Evolutionary conservation across 2,329 filamentous ascomycete species (phyloP).

Genomic region (Dothidotthia symphoricarpi): DNA sequence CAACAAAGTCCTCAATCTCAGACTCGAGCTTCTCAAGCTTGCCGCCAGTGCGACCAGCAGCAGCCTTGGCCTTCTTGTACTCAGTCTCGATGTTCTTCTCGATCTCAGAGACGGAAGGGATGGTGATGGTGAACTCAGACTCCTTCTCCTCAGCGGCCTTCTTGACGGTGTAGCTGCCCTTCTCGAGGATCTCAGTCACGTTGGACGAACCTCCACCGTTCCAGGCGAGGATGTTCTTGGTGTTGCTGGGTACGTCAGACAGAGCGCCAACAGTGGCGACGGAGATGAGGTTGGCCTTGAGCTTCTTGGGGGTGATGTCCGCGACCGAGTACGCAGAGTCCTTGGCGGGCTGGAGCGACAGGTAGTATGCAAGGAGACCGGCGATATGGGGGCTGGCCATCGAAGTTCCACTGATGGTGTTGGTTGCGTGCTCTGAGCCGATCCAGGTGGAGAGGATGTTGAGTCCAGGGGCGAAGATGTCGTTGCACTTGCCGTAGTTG

Average conservation of each 20-base stretch:
- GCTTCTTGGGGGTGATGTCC: constrained; percentile 85
- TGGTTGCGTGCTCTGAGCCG: constrained; percentile 90
- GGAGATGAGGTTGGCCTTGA: constrained; percentile 84
- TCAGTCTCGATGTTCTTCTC: constrained; percentile 39
- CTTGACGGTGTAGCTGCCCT: constrained; percentile 65
- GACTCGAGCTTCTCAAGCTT: constrained; percentile 48
- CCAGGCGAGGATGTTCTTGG: constrained; percentile 95
- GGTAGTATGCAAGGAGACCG: constrained; percentile 95
- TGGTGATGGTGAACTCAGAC: constrained; percentile 38
- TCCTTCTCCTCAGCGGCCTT: constrained; percentile 38
- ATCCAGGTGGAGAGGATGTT: constrained; percentile 99
- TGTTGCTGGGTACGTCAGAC: constrained; percentile 77
- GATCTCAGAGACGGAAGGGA: constrained; percentile 38
- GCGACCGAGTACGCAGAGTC: constrained; percentile 91
- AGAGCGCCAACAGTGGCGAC: constrained; percentile 79
- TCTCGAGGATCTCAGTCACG: constrained; percentile 77
- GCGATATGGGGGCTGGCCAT: constrained; percentile 70
- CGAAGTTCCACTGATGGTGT: constrained; percentile 83
- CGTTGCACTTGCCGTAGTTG: constrained; percentile 99
- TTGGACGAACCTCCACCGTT: constrained; percentile 95
- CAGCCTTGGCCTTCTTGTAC: constrained; percentile 37
- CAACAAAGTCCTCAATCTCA: constrained; percentile 50
- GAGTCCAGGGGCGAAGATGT: constrained; percentile 96
- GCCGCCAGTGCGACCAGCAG: constrained; percentile 45
- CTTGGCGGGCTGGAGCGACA: constrained; percentile 86